These are phyloP conservation scores for Globisporangium mamillatum DNA, from an alignment of 352 stramenopile genomes.

Conservation along the genomic window DNA sequence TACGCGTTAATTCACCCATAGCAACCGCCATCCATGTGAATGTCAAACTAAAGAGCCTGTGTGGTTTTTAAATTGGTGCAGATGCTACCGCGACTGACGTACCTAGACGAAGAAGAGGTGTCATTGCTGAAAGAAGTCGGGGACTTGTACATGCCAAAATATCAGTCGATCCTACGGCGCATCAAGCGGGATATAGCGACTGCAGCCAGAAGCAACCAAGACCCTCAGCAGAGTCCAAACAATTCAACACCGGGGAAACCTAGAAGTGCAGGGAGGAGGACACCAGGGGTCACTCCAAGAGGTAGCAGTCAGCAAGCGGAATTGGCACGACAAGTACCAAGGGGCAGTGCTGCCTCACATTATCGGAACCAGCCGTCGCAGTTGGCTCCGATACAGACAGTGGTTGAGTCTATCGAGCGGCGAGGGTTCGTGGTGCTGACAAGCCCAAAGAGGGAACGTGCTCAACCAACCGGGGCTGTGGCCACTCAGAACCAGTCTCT, in stretches of 20 bases:
- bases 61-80: constrained; percentile 17
- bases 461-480: neutral
- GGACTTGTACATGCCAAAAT: constrained; percentile 65
- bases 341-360: neutral
- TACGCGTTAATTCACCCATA: constrained; percentile 6
- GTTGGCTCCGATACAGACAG: constrained; percentile 1
- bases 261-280: too few species aligned
- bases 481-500: neutral
- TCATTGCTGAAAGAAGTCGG: constrained; percentile 55
- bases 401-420: constrained; percentile 5
- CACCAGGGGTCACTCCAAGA: neutral
- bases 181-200: constrained; percentile 16
- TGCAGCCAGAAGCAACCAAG: neutral
- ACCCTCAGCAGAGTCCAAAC: neutral
- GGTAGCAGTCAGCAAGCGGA: neutral
- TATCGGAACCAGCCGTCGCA: neutral
- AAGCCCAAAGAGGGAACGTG: neutral
- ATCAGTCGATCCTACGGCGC: constrained; percentile 46
- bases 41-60: neutral
- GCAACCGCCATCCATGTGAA: neutral
- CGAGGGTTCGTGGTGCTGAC: neutral
- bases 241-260: neutral
- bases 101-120: constrained; percentile 73
- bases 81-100: constrained; percentile 46
- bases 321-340: neutral